Conservation (phyloP, 2,329 filamentous ascomycete genomes). For the Fusarium coicis region DNA sequence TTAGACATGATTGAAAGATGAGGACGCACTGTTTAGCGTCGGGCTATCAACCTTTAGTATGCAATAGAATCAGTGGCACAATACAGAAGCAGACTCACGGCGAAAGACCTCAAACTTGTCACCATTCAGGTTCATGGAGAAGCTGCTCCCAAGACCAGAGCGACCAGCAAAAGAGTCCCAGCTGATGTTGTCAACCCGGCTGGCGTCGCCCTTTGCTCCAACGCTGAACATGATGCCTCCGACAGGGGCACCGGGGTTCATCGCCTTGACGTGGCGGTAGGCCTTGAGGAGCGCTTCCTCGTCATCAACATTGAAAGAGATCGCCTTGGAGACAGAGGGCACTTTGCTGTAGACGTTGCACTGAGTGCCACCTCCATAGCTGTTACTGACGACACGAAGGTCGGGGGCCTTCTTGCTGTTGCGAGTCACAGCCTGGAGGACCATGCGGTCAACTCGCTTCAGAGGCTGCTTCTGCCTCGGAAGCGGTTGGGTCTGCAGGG, state of each 20-base stretch:
- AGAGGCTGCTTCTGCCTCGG: not conserved
- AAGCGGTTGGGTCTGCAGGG: not conserved
- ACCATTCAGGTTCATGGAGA: not conserved
- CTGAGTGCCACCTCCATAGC: constrained; percentile 3
- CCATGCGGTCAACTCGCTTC: constrained; percentile 15
- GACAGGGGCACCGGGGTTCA: constrained; percentile 7
- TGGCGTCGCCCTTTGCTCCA: not conserved
- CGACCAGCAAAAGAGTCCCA: constrained; percentile 1
- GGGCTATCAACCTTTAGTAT: not conserved
- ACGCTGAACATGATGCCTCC: constrained; percentile 22
- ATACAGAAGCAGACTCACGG: not conserved
- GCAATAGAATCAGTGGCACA: not conserved
- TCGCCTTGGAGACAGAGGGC: not conserved
- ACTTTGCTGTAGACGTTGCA: constrained; percentile 20
- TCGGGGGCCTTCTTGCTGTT: not conserved
- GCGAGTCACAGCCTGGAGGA: not conserved
- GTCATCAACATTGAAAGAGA: constrained; percentile 12
- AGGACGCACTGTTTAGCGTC: not conserved
- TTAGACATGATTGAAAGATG: not conserved
- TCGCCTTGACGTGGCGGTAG: constrained; percentile 15
- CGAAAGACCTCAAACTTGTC: not conserved
- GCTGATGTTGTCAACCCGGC: not conserved
- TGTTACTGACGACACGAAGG: constrained; percentile 11
- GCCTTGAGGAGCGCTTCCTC: constrained; percentile 12
- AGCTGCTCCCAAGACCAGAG: not conserved